Evolutionary conservation across 2,329 filamentous ascomycete genomes (phyloP).

Genomic region (Paradendryphiella salina): DNA sequence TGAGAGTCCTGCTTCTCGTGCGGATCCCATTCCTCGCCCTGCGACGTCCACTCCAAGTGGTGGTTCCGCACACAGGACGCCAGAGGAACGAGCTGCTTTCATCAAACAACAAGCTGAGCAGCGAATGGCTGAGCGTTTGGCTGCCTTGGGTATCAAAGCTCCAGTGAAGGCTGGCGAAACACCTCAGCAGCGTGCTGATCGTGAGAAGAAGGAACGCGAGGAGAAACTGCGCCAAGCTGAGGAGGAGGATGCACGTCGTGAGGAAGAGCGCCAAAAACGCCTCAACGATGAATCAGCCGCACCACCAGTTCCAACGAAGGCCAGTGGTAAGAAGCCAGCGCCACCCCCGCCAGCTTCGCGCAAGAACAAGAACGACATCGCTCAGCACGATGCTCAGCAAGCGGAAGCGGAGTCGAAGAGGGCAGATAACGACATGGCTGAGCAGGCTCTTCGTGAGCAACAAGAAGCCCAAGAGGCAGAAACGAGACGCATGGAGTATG

Average conservation of each 20-base stretch:
- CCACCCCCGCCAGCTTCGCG: conserved; percentile 73
- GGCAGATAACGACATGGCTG: conserved; percentile 59
- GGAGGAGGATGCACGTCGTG: conserved; percentile 87
- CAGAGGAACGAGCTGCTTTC: conserved; percentile 90
- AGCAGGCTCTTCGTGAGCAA: conserved; percentile 65
- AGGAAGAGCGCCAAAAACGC: conserved; percentile 81
- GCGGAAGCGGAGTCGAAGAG: conserved; percentile 60
- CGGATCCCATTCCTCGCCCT: conserved; percentile 58
- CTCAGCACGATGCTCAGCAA: conserved; percentile 60
- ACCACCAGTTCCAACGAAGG: conserved; percentile 58
- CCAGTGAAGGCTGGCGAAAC: conserved; percentile 79
- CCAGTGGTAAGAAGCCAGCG: conserved; percentile 57
- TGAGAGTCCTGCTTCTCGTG: conserved; percentile 55
- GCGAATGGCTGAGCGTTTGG: conserved; percentile 93
- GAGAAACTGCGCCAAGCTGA: conserved; percentile 87
- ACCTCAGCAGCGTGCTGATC: conserved; percentile 79
- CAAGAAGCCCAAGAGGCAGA: conserved; percentile 75
- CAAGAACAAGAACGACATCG: conserved; percentile 63
- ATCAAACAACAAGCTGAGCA: conserved; percentile 97
- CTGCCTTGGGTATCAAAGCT: conserved; percentile 87
- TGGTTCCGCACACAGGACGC: conserved; percentile 79
- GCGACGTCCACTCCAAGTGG: conserved; percentile 59
- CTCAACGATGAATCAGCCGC: conserved; percentile 74
- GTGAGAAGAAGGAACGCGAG: conserved; percentile 83
- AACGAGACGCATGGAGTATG: conserved; percentile 80